phyloP scores from a whole-genome alignment of 352 stramenopile genomes.

The Thalassiosira delicatula region DNA sequence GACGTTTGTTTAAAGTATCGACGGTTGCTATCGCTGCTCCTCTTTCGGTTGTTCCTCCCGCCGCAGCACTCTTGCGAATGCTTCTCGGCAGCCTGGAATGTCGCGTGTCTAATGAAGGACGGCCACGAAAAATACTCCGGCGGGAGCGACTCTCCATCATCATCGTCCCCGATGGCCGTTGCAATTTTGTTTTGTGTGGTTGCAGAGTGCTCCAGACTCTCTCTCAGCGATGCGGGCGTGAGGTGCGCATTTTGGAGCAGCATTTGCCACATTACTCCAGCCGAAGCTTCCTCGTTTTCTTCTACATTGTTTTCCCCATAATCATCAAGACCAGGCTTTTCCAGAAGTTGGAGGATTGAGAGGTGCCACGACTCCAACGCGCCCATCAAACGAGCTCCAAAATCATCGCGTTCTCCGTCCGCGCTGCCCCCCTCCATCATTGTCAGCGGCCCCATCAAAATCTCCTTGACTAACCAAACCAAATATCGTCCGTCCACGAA shows the following conservation, averaged over 20 bases:
- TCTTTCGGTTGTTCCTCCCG: conserved; percentile 35
- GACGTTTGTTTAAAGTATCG: no score
- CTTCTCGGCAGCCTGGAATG: neutral
- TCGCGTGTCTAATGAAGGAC: conserved; percentile 20
- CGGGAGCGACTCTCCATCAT: neutral
- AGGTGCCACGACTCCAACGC: conserved; percentile 33
- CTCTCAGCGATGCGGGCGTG: neutral
- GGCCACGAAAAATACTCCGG: conserved; percentile 39
- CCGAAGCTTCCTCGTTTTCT: conserved; percentile 6
- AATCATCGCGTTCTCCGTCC: neutral
- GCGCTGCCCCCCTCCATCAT: neutral
- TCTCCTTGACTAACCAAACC: conserved; percentile 37
- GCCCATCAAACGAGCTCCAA: conserved; percentile 2
- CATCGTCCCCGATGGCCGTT: neutral
- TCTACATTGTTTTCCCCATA: neutral
- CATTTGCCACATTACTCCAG: conserved; percentile 34
- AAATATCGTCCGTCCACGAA: conserved; percentile 35
- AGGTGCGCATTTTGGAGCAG: conserved; percentile 31
- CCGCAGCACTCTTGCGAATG: neutral
- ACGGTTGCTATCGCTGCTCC: conserved; percentile 14
- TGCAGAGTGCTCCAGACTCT: conserved; percentile 1
- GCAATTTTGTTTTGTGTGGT: conserved; percentile 15
- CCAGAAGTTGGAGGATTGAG: conserved; percentile 12
- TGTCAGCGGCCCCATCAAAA: conserved; percentile 12
- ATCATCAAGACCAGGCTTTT: conserved; percentile 2